Conservation (phyloP, 2,329 filamentous ascomycete genomes). For the Sclerotinia nivalis region DNA sequence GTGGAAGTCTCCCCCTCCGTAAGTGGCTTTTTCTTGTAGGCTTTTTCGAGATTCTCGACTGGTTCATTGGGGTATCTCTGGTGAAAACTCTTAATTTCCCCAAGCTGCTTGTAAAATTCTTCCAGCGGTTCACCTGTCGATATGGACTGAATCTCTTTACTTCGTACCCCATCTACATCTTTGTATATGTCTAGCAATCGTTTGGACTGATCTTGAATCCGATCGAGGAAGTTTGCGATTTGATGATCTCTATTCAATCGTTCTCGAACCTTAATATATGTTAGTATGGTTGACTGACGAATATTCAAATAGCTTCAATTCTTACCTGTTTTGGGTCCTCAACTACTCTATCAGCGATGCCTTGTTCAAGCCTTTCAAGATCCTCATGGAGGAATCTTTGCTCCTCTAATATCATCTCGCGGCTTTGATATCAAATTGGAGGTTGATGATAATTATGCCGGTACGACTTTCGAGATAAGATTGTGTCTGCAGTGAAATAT, state of each 20-base stretch:
- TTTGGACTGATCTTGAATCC: conserved; percentile 83
- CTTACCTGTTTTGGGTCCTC: conserved; percentile 87
- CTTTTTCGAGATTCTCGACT: conserved; percentile 90
- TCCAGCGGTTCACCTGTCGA: conserved; percentile 84
- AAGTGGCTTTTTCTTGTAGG: conserved; percentile 73
- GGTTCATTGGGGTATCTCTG: conserved; percentile 89
- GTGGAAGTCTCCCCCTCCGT: conserved; percentile 64
- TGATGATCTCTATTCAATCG: conserved; percentile 90
- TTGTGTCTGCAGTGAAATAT: background rate
- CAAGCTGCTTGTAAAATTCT: conserved; percentile 84
- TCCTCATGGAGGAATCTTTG: conserved; percentile 95
- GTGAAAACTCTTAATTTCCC: conserved; percentile 83
- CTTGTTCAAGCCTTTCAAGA: conserved; percentile 91
- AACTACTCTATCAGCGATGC: conserved; percentile 81
- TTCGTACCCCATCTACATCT: conserved; percentile 70
- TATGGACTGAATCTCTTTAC: conserved; percentile 80
- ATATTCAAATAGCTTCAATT: background rate
- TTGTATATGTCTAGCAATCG: conserved; percentile 82
- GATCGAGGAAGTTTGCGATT: conserved; percentile 79
- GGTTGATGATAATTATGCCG: background rate
- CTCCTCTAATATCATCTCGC: conserved; percentile 80
- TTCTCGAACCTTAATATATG: conserved; percentile 71
- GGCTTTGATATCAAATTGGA: background rate
- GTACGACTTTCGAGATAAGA: no score
- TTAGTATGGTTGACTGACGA: background rate